phyloP scores from a whole-genome alignment of 2,329 filamentous ascomycete species.

The Fusarium chuoi region DNA sequence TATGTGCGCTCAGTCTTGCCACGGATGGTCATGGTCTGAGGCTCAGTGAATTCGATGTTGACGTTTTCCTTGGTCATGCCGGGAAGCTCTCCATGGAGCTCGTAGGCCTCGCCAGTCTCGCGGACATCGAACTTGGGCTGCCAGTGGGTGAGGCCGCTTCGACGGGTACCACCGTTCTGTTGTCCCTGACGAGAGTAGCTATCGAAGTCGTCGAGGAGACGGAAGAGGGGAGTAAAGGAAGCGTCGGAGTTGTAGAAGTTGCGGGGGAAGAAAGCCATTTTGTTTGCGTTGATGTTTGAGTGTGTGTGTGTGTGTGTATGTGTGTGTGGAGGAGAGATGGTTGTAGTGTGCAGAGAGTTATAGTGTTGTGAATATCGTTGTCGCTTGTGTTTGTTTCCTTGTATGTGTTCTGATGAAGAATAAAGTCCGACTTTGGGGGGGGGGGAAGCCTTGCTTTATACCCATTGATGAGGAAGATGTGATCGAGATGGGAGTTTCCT shows the following conservation, averaged over 20 bases:
- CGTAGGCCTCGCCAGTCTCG: conserved; percentile 74
- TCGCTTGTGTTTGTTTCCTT: conserved; percentile 39
- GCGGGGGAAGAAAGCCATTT: conserved; percentile 70
- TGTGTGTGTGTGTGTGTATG: conserved; percentile 28
- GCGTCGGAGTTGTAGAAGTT: conserved; percentile 60
- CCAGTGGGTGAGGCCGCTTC: conserved; percentile 63
- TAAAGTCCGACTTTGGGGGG: conserved; percentile 16
- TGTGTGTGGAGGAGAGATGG: conserved; percentile 36
- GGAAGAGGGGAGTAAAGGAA: conserved; percentile 70
- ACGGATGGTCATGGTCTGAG: conserved; percentile 76
- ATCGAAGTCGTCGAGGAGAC: conserved; percentile 72
- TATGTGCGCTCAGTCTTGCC: conserved; percentile 75
- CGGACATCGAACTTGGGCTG: conserved; percentile 82
- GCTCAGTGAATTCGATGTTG: conserved; percentile 81
- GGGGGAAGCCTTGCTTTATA: conserved; percentile 47
- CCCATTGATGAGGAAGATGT: conserved; percentile 7
- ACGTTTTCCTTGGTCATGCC: conserved; percentile 80
- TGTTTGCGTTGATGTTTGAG: conserved; percentile 47
- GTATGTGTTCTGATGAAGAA: conserved; percentile 45
- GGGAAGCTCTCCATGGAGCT: conserved; percentile 83
- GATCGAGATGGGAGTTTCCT: conserved; percentile 25
- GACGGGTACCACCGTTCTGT: conserved; percentile 34
- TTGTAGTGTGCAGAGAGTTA: conserved; percentile 36
- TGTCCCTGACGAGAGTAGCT: conserved; percentile 59
- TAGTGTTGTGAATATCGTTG: conserved; percentile 1